A percentile compares a stretch with the other conserved stretches of the same genome.
phyloP scores from a whole-genome alignment of 352 stramenopile genomes.

The Phytophthora niederhauseri region DNA sequence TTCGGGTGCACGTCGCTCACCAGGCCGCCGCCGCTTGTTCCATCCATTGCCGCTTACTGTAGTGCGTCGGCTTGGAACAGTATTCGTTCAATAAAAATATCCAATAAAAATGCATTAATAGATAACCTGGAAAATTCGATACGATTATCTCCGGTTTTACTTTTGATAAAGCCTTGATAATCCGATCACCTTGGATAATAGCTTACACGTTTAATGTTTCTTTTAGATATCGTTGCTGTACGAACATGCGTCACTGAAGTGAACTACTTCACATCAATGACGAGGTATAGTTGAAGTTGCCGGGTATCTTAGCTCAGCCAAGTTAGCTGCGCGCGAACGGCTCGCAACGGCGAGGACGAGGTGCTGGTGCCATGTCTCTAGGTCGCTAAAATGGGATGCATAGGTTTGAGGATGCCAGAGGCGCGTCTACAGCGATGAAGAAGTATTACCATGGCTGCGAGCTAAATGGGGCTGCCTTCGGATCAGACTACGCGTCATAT shows the following conservation, averaged over 20 bases:
- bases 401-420: not conserved
- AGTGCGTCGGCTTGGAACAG: not conserved
- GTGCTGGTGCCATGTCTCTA: not conserved
- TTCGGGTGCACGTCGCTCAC: slow-evolving; percentile 44
- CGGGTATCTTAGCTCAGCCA: not conserved
- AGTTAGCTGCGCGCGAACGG: slow-evolving; percentile 6
- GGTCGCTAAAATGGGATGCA: slow-evolving; percentile 18
- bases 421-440: not conserved
- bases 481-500: slow-evolving; percentile 13
- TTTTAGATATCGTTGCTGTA: too few relatives aligned
- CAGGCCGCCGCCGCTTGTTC: not conserved
- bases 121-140: too few relatives aligned
- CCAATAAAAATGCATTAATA: too few relatives aligned
- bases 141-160: too few relatives aligned
- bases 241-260: not conserved
- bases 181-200: too few relatives aligned
- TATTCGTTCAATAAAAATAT: not conserved
- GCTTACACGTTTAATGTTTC: too few relatives aligned
- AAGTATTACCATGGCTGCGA: not conserved
- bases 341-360: slow-evolving; percentile 25
- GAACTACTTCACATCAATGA: not conserved
- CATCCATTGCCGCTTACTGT: not conserved
- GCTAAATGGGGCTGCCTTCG: slow-evolving; percentile 28
- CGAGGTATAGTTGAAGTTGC: not conserved
- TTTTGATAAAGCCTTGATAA: too few relatives aligned